These are phyloP conservation scores for Aspergillus pseudonomiae DNA, from an alignment of 2,329 filamentous ascomycete species.

Conservation along the genomic window DNA sequence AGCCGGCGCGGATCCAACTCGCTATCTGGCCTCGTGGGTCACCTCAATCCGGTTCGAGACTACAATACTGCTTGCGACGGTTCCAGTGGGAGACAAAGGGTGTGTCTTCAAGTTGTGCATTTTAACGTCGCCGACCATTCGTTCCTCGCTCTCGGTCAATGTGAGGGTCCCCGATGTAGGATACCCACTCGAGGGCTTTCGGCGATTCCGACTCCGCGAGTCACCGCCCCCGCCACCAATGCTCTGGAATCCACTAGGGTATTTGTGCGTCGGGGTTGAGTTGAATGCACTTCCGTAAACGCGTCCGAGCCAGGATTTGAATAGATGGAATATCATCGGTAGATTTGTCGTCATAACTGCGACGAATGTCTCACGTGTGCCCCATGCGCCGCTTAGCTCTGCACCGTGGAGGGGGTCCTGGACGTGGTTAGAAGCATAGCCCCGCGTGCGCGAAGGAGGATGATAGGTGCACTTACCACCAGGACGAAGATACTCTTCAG, in stretches of 20 bases:
- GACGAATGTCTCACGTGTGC: constrained; percentile 44
- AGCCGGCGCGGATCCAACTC: neutral
- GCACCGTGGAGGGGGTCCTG: constrained; percentile 37
- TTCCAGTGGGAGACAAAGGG: constrained; percentile 14
- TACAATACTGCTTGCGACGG: constrained; percentile 36
- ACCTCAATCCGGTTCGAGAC: constrained; percentile 49
- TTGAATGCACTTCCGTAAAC: constrained; percentile 42
- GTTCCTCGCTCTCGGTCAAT: constrained; percentile 49
- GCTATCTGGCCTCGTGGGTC: constrained; percentile 23
- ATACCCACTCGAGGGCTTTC: constrained; percentile 36
- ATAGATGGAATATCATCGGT: constrained; percentile 45
- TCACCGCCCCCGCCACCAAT: constrained; percentile 31
- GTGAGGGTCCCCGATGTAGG: constrained; percentile 41
- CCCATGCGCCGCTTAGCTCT: constrained; percentile 39
- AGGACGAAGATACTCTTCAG: constrained; percentile 55
- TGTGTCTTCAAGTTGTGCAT: constrained; percentile 40
- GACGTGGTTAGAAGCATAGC: too few relatives aligned
- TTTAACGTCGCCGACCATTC: constrained; percentile 49
- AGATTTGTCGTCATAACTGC: constrained; percentile 43
- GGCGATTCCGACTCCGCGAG: constrained; percentile 31
- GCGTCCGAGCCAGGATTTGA: constrained; percentile 45
- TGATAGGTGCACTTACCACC: constrained; percentile 28
- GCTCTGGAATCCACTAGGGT: constrained; percentile 34
- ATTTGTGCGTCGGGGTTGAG: constrained; percentile 44
- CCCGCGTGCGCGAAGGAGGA: neutral